A percentile compares a stretch with the other conserved stretches of the same genome.
Evolutionary conservation across 805 yeast species (phyloP).

Genomic region (Danielozyma ontarioensis): DNA sequence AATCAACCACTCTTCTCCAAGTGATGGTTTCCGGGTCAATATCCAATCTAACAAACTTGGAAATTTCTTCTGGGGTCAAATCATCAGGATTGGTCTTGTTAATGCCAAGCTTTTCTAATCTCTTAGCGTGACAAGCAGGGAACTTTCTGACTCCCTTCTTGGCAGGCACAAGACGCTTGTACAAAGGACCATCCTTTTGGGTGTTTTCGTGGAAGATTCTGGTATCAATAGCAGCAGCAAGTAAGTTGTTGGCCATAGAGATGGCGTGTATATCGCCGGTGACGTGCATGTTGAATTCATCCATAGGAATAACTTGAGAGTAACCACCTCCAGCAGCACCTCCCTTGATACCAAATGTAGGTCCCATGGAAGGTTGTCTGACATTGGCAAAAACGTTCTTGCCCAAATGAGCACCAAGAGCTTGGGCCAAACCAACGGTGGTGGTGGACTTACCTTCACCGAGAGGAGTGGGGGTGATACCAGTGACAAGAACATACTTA

Average conservation of each 20-base stretch:
- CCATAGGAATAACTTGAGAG: slow-evolving; percentile 86
- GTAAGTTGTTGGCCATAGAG: slow-evolving; percentile 72
- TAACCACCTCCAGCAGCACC: slow-evolving; percentile 93
- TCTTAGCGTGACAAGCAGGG: slow-evolving; percentile 60
- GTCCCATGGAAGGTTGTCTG: slow-evolving; percentile 87
- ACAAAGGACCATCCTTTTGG: slow-evolving; percentile 68
- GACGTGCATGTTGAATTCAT: slow-evolving; percentile 79
- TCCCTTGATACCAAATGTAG: slow-evolving; percentile 83
- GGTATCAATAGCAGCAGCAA: slow-evolving; percentile 84
- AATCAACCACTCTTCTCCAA: slow-evolving; percentile 81
- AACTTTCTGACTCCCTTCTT: slow-evolving; percentile 67
- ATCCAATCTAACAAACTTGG: slow-evolving; percentile 62
- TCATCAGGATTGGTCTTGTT: slow-evolving; percentile 66
- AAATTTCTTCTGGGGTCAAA: slow-evolving; percentile 63
- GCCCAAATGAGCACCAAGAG: slow-evolving; percentile 69
- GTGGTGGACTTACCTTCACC: slow-evolving; percentile 88
- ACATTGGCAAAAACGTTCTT: slow-evolving; percentile 73
- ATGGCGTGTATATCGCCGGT: slow-evolving; percentile 87
- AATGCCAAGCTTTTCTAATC: slow-evolving; percentile 66
- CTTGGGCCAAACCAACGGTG: slow-evolving; percentile 78
- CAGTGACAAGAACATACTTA: slow-evolving; percentile 71
- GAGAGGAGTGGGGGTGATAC: slow-evolving; percentile 81
- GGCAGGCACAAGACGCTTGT: slow-evolving; percentile 69
- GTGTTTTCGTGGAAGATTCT: slow-evolving; percentile 81
- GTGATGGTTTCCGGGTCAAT: slow-evolving; percentile 77